Evolutionary conservation across 371 early-diverging fungal genomes (phyloP).

Genomic region (Mortierella sp.): DNA sequence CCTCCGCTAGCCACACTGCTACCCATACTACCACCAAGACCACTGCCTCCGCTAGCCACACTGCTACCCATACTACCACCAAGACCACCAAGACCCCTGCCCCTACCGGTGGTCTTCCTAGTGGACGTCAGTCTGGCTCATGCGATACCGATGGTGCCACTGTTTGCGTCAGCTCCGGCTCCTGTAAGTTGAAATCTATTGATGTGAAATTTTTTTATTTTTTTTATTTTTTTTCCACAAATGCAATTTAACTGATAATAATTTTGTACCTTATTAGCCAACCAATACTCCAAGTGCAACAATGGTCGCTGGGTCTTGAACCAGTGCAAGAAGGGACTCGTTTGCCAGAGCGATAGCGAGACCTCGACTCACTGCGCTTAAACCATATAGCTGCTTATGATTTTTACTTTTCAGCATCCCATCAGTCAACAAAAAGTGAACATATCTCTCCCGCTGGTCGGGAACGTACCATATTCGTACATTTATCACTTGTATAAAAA

Average conservation of each 20-base stretch:
- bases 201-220: neutral
- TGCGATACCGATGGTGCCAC: conserved; percentile 36
- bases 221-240: neutral
- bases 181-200: conserved; percentile 5
- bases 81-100: conserved; percentile 2
- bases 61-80: conserved; percentile 6
- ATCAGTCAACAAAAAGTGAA: neutral
- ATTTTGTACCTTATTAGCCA: conserved; percentile 6
- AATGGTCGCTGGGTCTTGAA: conserved; percentile 39
- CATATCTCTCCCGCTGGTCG: neutral
- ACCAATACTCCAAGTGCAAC: conserved; percentile 51
- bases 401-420: neutral
- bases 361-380: conserved; percentile 46
- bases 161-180: conserved; percentile 34
- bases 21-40: conserved; percentile 8
- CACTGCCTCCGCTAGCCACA: conserved; percentile 1
- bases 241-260: neutral
- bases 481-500: neutral
- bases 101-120: conserved; percentile 25
- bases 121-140: conserved; percentile 28
- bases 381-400: too few species aligned
- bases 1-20: conserved; percentile 7
- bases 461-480: neutral
- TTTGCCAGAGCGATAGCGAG: conserved; percentile 37
- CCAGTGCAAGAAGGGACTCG: conserved; percentile 50